These are phyloP conservation scores for Eimeria maxima DNA, from an alignment of 169 alveolate genomes.

Conservation along the genomic window DNA sequence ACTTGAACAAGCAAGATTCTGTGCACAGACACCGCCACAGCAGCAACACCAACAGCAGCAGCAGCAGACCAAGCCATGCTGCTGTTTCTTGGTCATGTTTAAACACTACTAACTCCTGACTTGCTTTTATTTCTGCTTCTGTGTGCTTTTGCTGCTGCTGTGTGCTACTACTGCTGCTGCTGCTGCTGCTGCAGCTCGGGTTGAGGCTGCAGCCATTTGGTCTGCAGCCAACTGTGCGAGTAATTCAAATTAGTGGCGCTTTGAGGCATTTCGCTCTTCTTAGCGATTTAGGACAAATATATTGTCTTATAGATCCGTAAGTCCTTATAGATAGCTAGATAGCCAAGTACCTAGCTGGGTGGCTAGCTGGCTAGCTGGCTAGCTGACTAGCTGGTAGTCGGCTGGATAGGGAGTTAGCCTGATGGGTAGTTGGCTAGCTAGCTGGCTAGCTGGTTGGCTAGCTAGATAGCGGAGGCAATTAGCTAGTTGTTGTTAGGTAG, in stretches of 20 bases:
- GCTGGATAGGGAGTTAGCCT: too few species aligned
- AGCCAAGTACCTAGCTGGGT: too few species aligned
- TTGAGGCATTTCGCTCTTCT: slow-evolving; percentile 2
- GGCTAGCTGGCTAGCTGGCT: too few species aligned
- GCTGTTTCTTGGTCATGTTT: too few species aligned
- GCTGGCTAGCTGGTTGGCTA: background rate
- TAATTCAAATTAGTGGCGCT: background rate
- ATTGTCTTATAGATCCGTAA: background rate
- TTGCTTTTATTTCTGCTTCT: background rate
- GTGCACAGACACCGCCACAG: background rate
- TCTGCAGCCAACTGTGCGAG: slow-evolving; percentile 20
- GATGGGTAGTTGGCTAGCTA: too few species aligned
- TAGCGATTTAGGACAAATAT: background rate
- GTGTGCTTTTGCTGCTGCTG: background rate
- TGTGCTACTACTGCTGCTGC: slow-evolving; percentile 1
- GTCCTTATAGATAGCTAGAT: background rate
- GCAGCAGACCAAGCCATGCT: background rate
- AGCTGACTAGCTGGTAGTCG: background rate
- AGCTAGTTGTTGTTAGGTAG: too few species aligned
- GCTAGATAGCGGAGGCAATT: background rate
- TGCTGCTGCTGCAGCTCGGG: background rate
- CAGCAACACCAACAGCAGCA: background rate
- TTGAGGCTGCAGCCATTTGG: slow-evolving; percentile 32
- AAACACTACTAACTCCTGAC: too few species aligned
- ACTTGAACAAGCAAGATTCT: background rate